phyloP scores from a whole-genome alignment of 2,329 filamentous ascomycete species.

The Clarireedia monteithiana region DNA sequence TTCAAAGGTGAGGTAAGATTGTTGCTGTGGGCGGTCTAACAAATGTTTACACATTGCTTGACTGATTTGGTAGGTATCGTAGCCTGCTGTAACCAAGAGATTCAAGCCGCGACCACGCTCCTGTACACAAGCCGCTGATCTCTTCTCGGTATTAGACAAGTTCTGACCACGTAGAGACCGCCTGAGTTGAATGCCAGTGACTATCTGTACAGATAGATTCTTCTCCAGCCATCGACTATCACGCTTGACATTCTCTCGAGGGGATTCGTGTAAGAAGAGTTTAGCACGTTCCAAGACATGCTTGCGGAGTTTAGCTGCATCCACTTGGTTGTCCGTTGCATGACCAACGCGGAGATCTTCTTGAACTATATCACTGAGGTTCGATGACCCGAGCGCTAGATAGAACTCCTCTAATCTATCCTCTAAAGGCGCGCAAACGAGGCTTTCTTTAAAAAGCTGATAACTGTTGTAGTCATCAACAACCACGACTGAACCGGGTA shows the following conservation, averaged over 20 bases:
- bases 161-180: conserved; percentile 65
- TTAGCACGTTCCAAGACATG: conserved; percentile 82
- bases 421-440: conserved; percentile 86
- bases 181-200: conserved; percentile 69
- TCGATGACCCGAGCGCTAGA: conserved; percentile 66
- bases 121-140: conserved; percentile 62
- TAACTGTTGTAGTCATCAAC: conserved; percentile 87
- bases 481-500: conserved; percentile 65
- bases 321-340: conserved; percentile 56
- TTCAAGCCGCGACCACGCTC: conserved; percentile 48
- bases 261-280: conserved; percentile 75
- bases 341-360: conserved; percentile 61
- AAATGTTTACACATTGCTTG: conserved; percentile 77
- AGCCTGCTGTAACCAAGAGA: conserved; percentile 63
- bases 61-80: conserved; percentile 87
- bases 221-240: conserved; percentile 88
- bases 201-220: conserved; percentile 69
- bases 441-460: conserved; percentile 74
- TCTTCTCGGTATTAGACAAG: conserved; percentile 64
- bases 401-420: conserved; percentile 83
- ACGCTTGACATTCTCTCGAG: conserved; percentile 69
- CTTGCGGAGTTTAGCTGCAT: conserved; percentile 63
- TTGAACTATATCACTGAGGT: conserved; percentile 69
- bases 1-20: conserved; percentile 85
- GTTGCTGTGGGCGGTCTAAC: conserved; percentile 74